phyloP scores from a whole-genome alignment of 2,329 filamentous ascomycete species.

The Helotiales sp. region DNA sequence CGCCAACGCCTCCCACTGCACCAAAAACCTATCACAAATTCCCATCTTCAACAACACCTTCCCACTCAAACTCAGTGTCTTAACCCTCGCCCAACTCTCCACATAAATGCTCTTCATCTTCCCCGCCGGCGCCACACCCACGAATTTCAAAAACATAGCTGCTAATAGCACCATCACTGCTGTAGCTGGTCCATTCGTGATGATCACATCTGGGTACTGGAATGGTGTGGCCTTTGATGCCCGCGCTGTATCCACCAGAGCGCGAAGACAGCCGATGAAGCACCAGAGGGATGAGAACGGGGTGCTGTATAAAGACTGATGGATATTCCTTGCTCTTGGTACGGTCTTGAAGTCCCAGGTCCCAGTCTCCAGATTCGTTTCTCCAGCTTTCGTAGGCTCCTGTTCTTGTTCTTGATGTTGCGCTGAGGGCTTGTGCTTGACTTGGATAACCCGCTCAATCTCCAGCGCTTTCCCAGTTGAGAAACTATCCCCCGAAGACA shows the following conservation, averaged over 20 bases:
- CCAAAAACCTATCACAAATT: slow-evolving; percentile 78
- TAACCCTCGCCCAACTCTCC: slow-evolving; percentile 90
- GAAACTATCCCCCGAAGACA: slow-evolving; percentile 76
- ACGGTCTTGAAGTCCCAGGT: slow-evolving; percentile 61
- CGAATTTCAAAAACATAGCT: slow-evolving; percentile 54
- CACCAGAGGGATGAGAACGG: slow-evolving; percentile 71
- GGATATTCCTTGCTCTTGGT: slow-evolving; percentile 77
- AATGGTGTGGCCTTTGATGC: slow-evolving; percentile 41
- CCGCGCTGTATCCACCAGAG: slow-evolving; percentile 50
- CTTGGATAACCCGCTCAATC: slow-evolving; percentile 59
- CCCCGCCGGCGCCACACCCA: slow-evolving; percentile 57
- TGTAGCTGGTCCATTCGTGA: slow-evolving; percentile 89
- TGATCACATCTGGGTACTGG: slow-evolving; percentile 72
- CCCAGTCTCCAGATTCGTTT: slow-evolving; percentile 30
- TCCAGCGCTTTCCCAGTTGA: slow-evolving; percentile 67
- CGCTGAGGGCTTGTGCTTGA: slow-evolving; percentile 23
- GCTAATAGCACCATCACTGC: slow-evolving; percentile 76
- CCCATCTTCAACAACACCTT: slow-evolving; percentile 67
- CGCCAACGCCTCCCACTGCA: slow-evolving; percentile 71
- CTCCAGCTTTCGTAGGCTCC: slow-evolving; percentile 25
- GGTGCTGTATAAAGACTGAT: slow-evolving; percentile 78
- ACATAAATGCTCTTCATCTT: slow-evolving; percentile 81
- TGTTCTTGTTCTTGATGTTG: background rate
- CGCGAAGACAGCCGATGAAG: slow-evolving; percentile 63
- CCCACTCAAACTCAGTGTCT: slow-evolving; percentile 82